Evolutionary conservation across 2,329 filamentous ascomycete genomes (phyloP), one percentile per base, ranked within the genome.

Genomic region (Zarea fungicola): DNA sequence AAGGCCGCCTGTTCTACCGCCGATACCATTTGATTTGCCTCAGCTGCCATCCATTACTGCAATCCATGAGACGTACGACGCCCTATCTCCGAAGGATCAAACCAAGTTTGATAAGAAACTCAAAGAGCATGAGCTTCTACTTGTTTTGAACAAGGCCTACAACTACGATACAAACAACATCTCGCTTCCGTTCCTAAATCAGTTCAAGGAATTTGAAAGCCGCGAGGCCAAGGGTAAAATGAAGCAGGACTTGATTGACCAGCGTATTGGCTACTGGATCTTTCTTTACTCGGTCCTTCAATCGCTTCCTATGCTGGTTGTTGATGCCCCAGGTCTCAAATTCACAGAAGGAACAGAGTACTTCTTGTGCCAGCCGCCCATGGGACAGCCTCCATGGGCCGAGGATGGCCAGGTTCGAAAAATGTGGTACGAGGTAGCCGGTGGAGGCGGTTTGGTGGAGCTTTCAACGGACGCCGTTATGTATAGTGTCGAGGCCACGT

Each of bases 1-100:
- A 8, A 88, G 85, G 13, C 89, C 92, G 1, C 93, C 93, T 0
- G 90, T 97, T 1, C 80, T 92, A 51, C 93, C 93, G 1, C 89
- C 92, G 0, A 83, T 97, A 48, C 92, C 93, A 0, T 97, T 92
- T 60, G 92, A 97, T 62, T 74, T 89, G 5, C 92, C 93, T 3
- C 78, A 84, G 55, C 68, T 95, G 21, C 92, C 92, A 1, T 78
- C 77, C 1, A 77, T 95, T 58, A 74, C 77, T 26, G 73, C 80
- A 1, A 75, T 89, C 16, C 75, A 84, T 49, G 76, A 80, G 34
- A 85, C 82, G 36, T 87, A 81, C 61, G 68, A 77, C 52, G 75
- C 76, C 2, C 73, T 89, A 26, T 78, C 87, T 18, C 64, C 79
- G 1, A 92, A 89, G 67, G 86, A 89, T 58, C 86, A 92, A 62